phyloP scores from a whole-genome alignment of 345 rosid species.

The Eucalyptus pauciflora region DNA sequence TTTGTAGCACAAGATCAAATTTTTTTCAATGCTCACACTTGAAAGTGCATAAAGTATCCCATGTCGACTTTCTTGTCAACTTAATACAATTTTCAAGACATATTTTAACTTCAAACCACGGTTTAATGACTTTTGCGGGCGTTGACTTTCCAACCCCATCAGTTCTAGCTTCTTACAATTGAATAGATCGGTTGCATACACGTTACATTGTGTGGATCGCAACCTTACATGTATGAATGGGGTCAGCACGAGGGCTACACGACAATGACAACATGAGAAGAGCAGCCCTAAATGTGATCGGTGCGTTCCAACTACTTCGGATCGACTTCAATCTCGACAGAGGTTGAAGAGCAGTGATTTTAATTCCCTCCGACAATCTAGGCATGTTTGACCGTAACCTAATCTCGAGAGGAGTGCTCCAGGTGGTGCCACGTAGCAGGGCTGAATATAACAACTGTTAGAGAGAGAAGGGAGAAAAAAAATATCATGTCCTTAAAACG shows the following conservation, averaged over 20 bases:
- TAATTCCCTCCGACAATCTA: background rate
- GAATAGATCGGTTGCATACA: background rate
- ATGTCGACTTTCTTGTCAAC: background rate
- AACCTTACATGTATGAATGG: background rate
- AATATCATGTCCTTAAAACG: background rate
- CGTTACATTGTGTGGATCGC: background rate
- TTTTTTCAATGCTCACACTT: background rate
- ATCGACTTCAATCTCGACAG: background rate
- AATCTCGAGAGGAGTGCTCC: background rate
- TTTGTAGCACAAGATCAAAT: background rate
- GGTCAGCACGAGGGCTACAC: background rate
- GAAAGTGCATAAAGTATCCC: background rate
- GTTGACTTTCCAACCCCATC: background rate
- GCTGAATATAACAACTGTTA: background rate
- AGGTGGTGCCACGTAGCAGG: background rate
- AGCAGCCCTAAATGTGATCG: background rate
- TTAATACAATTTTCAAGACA: background rate
- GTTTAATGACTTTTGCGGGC: background rate
- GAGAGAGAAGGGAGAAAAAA: background rate
- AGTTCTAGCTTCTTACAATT: background rate
- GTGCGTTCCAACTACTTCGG: background rate
- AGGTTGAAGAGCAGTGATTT: background rate
- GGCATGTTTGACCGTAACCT: background rate
- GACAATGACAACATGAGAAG: background rate
- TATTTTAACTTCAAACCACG: background rate